A percentile compares a stretch with the other conserved stretches of the same genome.
Conservation (phyloP, 2,329 filamentous ascomycete genomes). For the Gaeumannomyces tritici region DNA sequence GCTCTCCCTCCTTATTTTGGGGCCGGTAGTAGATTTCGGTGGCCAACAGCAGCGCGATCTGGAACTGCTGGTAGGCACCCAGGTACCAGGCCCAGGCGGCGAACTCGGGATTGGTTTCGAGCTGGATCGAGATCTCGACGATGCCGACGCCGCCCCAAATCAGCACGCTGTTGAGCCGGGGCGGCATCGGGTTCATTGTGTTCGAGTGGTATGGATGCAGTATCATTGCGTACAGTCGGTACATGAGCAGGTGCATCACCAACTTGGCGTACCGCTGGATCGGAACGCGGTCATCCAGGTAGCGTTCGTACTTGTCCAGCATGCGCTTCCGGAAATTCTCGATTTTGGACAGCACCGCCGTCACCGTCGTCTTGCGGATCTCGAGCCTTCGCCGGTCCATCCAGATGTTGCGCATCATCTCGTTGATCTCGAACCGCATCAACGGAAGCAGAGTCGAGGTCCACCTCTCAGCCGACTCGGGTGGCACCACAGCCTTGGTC, state of each 20-base stretch:
- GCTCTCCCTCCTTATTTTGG: conserved; percentile 45
- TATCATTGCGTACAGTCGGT: conserved; percentile 55
- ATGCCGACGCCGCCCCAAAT: conserved; percentile 49
- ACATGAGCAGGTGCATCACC: conserved; percentile 54
- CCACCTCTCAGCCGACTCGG: conserved; percentile 43
- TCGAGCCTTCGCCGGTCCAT: conserved; percentile 58
- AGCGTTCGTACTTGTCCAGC: conserved; percentile 54
- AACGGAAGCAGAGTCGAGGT: conserved; percentile 59
- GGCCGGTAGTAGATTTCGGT: conserved; percentile 56
- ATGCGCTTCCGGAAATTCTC: conserved; percentile 58
- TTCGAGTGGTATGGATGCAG: conserved; percentile 57
- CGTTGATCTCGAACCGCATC: conserved; percentile 63
- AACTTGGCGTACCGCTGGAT: conserved; percentile 54
- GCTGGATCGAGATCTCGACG: conserved; percentile 34
- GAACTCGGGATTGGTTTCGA: conserved; percentile 35
- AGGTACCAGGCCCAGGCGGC: conserved; percentile 59
- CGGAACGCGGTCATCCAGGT: conserved; percentile 50
- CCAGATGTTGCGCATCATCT: conserved; percentile 64
- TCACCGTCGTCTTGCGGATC: conserved; percentile 49
- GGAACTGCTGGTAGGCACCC: conserved; percentile 64
- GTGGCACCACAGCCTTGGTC: conserved; percentile 26
- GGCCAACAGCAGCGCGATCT: conserved; percentile 58
- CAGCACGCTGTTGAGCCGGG: conserved; percentile 53
- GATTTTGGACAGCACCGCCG: conserved; percentile 55
- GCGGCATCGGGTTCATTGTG: conserved; percentile 39